Evolutionary conservation across 2,329 filamentous ascomycete species (phyloP).

Genomic region (Phyllosticta capitalensis): DNA sequence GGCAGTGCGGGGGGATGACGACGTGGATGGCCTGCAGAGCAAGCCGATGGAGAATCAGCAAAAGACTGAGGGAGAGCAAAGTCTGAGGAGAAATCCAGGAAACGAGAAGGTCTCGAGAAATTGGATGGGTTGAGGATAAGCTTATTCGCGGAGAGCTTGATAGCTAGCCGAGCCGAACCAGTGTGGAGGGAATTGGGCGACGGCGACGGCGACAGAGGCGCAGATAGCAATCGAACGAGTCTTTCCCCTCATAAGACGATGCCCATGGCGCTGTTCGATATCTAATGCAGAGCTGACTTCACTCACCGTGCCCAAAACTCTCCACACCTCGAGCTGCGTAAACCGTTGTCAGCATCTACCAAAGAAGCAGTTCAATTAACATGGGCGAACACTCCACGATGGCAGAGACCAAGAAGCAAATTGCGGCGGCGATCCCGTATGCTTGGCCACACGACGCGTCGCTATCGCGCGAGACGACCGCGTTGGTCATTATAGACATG

Average conservation of each 20-base stretch:
- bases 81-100: background rate
- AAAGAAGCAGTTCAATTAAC: background rate
- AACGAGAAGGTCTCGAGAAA: background rate
- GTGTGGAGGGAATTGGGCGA: background rate
- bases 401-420: constrained; percentile 12
- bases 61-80: too few species aligned
- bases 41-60: too few species aligned
- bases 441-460: constrained; percentile 32
- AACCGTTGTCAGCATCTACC: background rate
- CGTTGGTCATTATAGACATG: constrained; percentile 19
- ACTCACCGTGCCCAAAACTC: background rate
- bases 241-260: too few species aligned
- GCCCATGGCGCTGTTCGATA: too few species aligned
- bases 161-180: background rate
- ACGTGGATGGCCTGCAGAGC: too few species aligned
- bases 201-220: background rate
- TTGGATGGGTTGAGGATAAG: background rate
- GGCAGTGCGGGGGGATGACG: too few species aligned
- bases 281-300: too few species aligned
- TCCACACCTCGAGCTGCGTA: background rate
- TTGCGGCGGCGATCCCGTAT: constrained; percentile 25
- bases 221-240: background rate
- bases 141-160: background rate
- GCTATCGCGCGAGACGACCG: constrained; percentile 23
- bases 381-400: background rate